phyloP scores from a whole-genome alignment of 805 yeast species.

The Debaryomyces maramus region DNA sequence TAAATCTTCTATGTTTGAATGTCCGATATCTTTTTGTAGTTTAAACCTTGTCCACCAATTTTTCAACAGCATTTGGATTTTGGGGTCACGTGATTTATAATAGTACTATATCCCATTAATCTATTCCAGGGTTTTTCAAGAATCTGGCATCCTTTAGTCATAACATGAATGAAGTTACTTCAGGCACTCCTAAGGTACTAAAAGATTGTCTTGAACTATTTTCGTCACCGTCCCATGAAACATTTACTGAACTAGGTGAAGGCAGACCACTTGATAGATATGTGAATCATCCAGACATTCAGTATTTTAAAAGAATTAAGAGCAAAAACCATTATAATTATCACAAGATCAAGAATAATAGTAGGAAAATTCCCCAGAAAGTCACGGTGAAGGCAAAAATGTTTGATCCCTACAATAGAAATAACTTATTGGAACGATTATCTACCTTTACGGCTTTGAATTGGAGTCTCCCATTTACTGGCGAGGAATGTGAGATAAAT shows the following conservation, averaged over 20 bases:
- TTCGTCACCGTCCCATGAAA: conserved; percentile 14
- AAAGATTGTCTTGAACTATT: conserved; percentile 24
- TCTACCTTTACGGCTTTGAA: conserved; percentile 44
- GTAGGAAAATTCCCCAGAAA: conserved; percentile 11
- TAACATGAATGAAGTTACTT: conserved; percentile 10
- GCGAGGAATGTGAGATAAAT: conserved; percentile 22
- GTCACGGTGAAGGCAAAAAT: conserved; percentile 15
- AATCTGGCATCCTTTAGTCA: too few relatives aligned
- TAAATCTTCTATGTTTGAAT: too few relatives aligned
- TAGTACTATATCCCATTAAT: too few relatives aligned
- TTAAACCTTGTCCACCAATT: too few relatives aligned
- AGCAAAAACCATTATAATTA: conserved; percentile 37
- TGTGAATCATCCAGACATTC: conserved; percentile 37
- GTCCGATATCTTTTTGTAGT: too few relatives aligned
- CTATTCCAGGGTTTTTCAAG: too few relatives aligned
- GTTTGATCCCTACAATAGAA: conserved; percentile 41
- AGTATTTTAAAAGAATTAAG: conserved; percentile 37
- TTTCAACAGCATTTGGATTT: too few relatives aligned
- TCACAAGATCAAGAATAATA: conserved; percentile 28
- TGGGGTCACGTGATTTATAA: too few relatives aligned
- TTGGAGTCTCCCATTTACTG: conserved; percentile 40
- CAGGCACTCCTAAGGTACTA: conserved; percentile 24
- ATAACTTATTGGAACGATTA: conserved; percentile 39
- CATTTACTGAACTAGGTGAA: neutral
- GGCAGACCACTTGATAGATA: conserved; percentile 1